phyloP scores from a whole-genome alignment of 352 stramenopile species.

The Pseudoperonospora humuli region DNA sequence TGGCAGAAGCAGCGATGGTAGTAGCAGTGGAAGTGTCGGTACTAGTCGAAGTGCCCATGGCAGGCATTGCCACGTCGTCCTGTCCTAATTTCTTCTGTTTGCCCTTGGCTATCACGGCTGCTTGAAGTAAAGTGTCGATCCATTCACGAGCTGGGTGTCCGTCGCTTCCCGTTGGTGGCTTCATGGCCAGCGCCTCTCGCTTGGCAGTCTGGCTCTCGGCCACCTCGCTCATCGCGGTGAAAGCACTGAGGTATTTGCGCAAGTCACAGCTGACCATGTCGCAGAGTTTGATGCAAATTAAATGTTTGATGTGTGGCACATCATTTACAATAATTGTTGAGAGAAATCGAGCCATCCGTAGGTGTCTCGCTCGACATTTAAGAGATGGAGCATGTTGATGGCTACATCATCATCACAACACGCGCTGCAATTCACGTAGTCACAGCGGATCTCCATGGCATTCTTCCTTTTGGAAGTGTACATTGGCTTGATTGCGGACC shows the following conservation, averaged over 20 bases:
- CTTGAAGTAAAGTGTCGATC: conserved; percentile 75
- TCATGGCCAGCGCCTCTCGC: neutral
- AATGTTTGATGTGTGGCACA: conserved; percentile 3
- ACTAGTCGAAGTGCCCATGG: conserved; percentile 1
- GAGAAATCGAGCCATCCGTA: neutral
- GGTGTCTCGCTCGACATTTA: too few relatives aligned
- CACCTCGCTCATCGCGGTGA: conserved; percentile 21
- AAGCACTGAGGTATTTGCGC: conserved; percentile 3
- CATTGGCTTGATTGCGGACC: too few relatives aligned
- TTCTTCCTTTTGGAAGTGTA: too few relatives aligned
- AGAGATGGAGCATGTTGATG: too few relatives aligned
- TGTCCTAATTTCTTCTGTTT: conserved; percentile 26
- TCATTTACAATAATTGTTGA: neutral
- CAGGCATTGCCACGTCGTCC: conserved; percentile 1
- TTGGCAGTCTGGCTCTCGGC: conserved; percentile 9
- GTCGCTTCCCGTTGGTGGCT: conserved; percentile 12
- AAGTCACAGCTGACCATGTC: conserved; percentile 29
- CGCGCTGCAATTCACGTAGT: too few relatives aligned
- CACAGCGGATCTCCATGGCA: too few relatives aligned
- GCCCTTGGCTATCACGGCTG: conserved; percentile 62
- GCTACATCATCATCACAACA: too few relatives aligned
- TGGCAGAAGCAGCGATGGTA: neutral
- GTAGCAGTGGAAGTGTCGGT: neutral
- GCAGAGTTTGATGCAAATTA: too few relatives aligned
- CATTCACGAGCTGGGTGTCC: conserved; percentile 51